Base-by-base conservation (phyloP, 495 filamentous ascomycete genomes). In the Podospora comata region DNA sequence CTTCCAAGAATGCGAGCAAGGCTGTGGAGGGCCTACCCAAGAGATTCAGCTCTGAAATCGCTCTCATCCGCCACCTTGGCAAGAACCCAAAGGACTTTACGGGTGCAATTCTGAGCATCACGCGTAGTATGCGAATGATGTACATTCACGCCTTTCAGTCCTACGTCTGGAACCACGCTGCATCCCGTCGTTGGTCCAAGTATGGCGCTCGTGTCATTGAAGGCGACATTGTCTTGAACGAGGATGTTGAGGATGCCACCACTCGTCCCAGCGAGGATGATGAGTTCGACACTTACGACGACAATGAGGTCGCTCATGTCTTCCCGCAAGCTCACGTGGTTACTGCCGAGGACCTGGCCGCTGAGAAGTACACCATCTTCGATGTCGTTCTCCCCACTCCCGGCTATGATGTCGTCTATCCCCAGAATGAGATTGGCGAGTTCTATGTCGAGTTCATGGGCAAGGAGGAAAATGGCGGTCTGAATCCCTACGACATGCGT, bases 81-180 rank as follows among this genome's bases (percentile, higher is more conserved):
- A 72, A 66, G 54, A 73, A 67, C 63, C 67, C 75, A 4, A 79
- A 73, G 28, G 94, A 99, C 78, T 93, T 85, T 72, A 82, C 91
- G 60, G 93, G 92, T 15, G 93, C 94, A 0, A 75, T 99, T 64
- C 85, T 88, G 74, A 82, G 82, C 32, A 92, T 98, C 66, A 89
- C 86, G 7, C 85, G 93, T 2, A 89, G 90, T 53, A 83, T 97
- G 78, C 87, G 91, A 18, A 84, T 92, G 48, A 97, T 98, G 91
- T 99, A 99, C 71, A 89, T 96, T 15, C 95, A 99, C 72, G 95
- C 96, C 30, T 97, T 96, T 79, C 95, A 99, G 75, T 94, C 90
- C 5, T 84, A 93, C 11, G 90, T 99, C 9, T 99, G 94, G 94
- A 99, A 99, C 79, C 81, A 84, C 66, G 92, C 88, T 27, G 92